Conservation (phyloP, 352 stramenopile species). For the Globisporangium takayamanum region DNA sequence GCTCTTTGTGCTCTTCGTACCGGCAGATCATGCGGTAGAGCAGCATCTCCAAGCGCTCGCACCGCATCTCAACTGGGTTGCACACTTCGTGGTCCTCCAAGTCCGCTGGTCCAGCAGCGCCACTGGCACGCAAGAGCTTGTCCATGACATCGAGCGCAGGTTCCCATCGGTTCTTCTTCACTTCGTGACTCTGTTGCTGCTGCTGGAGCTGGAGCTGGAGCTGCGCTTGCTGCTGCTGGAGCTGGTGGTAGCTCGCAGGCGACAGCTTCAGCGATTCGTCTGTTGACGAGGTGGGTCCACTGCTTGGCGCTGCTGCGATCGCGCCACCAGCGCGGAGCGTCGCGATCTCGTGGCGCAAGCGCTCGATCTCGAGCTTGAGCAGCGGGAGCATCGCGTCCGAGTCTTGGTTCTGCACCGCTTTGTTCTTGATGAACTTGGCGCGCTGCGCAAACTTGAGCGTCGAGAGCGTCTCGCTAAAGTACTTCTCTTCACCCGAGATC, state of each 20-base stretch:
- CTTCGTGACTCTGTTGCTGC: slow-evolving; percentile 19
- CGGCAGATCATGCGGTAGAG: slow-evolving; percentile 84
- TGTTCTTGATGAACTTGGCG: slow-evolving; percentile 88
- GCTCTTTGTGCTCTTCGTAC: slow-evolving; percentile 77
- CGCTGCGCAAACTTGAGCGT: slow-evolving; percentile 86
- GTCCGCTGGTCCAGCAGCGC: slow-evolving; percentile 34
- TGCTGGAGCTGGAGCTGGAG: neutral
- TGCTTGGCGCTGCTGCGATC: neutral
- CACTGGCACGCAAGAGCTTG: slow-evolving; percentile 56
- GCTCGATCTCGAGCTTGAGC: slow-evolving; percentile 70
- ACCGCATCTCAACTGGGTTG: slow-evolving; percentile 44
- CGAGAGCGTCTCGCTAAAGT: slow-evolving; percentile 80
- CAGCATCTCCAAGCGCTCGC: slow-evolving; percentile 72
- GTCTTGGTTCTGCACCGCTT: slow-evolving; percentile 82
- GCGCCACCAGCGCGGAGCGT: slow-evolving; percentile 10
- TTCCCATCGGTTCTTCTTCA: slow-evolving; percentile 66
- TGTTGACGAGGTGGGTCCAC: neutral
- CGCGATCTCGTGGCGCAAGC: slow-evolving; percentile 54
- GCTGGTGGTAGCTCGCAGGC: slow-evolving; percentile 3
- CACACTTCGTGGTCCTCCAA: slow-evolving; percentile 27
- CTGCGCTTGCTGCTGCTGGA: slow-evolving; percentile 4
- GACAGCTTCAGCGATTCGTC: slow-evolving; percentile 7
- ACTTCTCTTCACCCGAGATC: slow-evolving; percentile 75
- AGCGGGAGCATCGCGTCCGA: slow-evolving; percentile 65
- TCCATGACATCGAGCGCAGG: slow-evolving; percentile 78